A percentile compares a stretch with the other conserved stretches of the same genome.
These are phyloP conservation scores for Ogataea haglerorum DNA, from an alignment of 805 yeast species.

Conservation along the genomic window DNA sequence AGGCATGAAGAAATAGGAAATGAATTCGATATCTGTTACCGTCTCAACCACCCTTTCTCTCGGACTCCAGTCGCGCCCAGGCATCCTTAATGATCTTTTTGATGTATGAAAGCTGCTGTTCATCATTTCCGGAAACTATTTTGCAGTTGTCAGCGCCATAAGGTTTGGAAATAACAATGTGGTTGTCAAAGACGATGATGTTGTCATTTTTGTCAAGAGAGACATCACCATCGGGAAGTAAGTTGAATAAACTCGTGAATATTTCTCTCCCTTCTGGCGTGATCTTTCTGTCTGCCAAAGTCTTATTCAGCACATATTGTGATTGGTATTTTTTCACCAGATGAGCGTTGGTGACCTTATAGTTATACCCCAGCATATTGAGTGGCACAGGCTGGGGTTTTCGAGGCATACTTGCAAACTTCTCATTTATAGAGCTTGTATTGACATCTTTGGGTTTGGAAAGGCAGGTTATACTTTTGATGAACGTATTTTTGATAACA, in stretches of 20 bases:
- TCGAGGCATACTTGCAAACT: slow-evolving; percentile 19
- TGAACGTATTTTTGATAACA: slow-evolving; percentile 54
- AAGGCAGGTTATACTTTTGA: slow-evolving; percentile 47
- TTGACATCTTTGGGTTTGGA: slow-evolving; percentile 34
- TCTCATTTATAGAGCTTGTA: slow-evolving; percentile 18
- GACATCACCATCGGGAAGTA: slow-evolving; percentile 33
- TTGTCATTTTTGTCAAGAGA: slow-evolving; percentile 34
- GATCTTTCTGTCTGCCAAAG: slow-evolving; percentile 21
- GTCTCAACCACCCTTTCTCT: slow-evolving; percentile 50
- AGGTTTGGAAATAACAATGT: slow-evolving; percentile 39
- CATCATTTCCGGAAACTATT: slow-evolving; percentile 22
- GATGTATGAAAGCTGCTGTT: slow-evolving; percentile 33
- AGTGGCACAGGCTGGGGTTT: slow-evolving; percentile 22
- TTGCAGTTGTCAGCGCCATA: slow-evolving; percentile 33
- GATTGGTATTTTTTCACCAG: slow-evolving; percentile 20
- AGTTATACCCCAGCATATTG: slow-evolving; percentile 16
- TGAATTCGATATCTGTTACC: neutral
- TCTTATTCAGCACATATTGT: slow-evolving; percentile 23
- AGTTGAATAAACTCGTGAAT: slow-evolving; percentile 23
- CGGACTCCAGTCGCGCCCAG: slow-evolving; percentile 42
- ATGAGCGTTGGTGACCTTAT: slow-evolving; percentile 18
- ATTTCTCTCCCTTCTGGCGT: slow-evolving; percentile 30
- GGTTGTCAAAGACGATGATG: slow-evolving; percentile 36
- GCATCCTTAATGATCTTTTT: slow-evolving; percentile 49
- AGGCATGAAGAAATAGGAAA: neutral